Evolutionary conservation across 306 rosid genomes (phyloP), one percentile per base, ranked within the genome.

Genomic region (Hylodesmum podocarpum): DNA sequence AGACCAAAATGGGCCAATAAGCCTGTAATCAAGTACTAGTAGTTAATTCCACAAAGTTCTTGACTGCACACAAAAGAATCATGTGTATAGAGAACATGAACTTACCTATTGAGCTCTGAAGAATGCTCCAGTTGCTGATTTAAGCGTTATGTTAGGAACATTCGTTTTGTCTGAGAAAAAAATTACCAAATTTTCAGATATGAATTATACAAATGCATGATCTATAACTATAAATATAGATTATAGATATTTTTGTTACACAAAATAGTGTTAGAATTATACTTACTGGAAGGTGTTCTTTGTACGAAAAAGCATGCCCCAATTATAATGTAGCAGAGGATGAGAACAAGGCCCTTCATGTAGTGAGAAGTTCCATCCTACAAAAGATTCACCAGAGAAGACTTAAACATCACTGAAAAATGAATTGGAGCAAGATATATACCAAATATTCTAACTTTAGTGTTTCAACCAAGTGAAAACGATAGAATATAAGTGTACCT

Each of bases 281-380:
- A 73, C 91, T 89, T 68, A 91, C 98, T 21, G 1, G 63, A 21
- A 25, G 90, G 82, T 36, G 90, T 15, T 55, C 65, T 80, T 69
- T 81, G 83, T n/a, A 93, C 84, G 5, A 90, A 93, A 80, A 93
- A 93, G 78, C 97, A 90, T 34, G 97, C 88, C 49, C 85, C 91
- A 43, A 90, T 89, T 22, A 86, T 69, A 78, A 93, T 25, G 87
- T 93, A 93, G 80, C 84, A 90, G 1, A 93, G 88, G 8, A 93
- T 76, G 63, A 93, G 97, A 82, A 93, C 66, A 58, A 90, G 41
- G 19, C 97, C 97, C 71, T 93, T 93, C 78, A 93, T 68, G 89
- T 93, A 93, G 86, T 89, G 90, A 68, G 96, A 93, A 39, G 90
- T 89, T 27, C 97, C 96, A 64, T 93, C 97, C 96, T 92, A 57